These are phyloP conservation scores for Sphagnum contortum DNA, from an alignment of 225 moss, liverwort and hornwort species.

Conservation along the genomic window DNA sequence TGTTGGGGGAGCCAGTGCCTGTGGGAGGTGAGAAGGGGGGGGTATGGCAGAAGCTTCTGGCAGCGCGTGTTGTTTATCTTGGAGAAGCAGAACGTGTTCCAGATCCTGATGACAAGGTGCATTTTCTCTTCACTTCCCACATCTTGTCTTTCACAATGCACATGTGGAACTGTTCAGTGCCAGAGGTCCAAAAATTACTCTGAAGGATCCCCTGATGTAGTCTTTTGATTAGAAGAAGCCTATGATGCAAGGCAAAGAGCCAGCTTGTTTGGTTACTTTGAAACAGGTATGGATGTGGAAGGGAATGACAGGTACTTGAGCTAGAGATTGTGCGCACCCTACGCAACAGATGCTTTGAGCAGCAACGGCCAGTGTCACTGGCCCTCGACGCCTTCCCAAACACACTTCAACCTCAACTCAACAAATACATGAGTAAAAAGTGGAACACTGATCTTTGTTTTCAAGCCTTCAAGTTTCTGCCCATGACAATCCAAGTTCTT, in stretches of 20 bases:
- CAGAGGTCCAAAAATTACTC: no score
- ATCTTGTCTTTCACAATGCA: neutral
- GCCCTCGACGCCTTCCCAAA: conserved; percentile 74
- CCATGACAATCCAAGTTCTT: neutral
- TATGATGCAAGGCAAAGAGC: no score
- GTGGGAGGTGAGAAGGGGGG: conserved; percentile 50
- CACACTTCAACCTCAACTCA: conserved; percentile 46
- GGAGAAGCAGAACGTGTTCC: conserved; percentile 81
- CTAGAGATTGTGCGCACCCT: conserved; percentile 70
- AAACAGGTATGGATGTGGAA: conserved; percentile 10
- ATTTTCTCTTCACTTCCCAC: neutral
- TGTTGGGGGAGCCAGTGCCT: conserved; percentile 69
- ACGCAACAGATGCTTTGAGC: conserved; percentile 66
- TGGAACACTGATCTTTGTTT: conserved; percentile 8
- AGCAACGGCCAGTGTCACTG: conserved; percentile 63
- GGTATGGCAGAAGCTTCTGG: conserved; percentile 83
- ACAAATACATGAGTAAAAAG: conserved; percentile 74
- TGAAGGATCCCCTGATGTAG: no score
- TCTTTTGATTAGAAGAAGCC: no score
- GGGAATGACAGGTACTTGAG: conserved; percentile 78
- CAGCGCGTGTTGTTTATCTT: conserved; percentile 75
- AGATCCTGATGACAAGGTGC: conserved; percentile 75
- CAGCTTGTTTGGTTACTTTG: no score
- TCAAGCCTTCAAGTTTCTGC: neutral
- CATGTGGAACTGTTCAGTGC: neutral